A percentile compares a stretch with the other conserved stretches of the same genome.
Conservation (phyloP, 2,329 filamentous ascomycete species). For the Paecilomyces dactylethromorphus region DNA sequence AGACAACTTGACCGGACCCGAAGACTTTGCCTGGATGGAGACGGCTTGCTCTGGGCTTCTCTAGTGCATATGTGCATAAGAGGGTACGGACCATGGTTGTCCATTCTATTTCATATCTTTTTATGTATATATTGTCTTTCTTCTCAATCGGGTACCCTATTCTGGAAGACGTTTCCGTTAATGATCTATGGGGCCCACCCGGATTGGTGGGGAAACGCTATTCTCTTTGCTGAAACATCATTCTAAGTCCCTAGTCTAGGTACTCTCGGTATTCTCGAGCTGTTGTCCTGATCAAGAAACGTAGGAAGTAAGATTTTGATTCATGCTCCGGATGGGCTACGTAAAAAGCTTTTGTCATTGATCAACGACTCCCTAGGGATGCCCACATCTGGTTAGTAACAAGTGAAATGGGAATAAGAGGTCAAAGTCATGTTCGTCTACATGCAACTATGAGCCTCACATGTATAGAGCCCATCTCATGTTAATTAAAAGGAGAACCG, state of each 20-base stretch:
- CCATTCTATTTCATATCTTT: neutral
- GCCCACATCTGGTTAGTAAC: too few relatives aligned
- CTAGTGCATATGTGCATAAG: neutral
- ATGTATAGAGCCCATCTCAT: too few relatives aligned
- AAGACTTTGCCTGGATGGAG: neutral
- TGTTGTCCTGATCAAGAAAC: neutral
- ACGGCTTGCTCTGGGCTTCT: neutral
- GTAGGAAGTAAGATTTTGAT: neutral
- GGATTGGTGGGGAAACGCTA: neutral
- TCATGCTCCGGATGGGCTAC: too few relatives aligned
- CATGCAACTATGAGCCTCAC: too few relatives aligned
- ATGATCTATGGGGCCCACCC: neutral
- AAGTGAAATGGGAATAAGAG: too few relatives aligned
- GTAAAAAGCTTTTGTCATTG: too few relatives aligned
- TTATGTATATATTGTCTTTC: neutral
- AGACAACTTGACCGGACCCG: neutral
- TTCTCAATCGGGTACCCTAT: neutral
- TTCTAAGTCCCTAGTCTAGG: neutral
- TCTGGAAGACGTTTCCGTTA: neutral
- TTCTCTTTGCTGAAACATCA: neutral
- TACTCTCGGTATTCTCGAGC: neutral
- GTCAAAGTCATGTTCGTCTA: too few relatives aligned
- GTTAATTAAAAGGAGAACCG: too few relatives aligned
- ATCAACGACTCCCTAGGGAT: too few relatives aligned
- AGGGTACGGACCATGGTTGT: neutral